Evolutionary conservation across 495 filamentous ascomycete species (phyloP).

Genomic region (Aspergillus carlsbadensis): DNA sequence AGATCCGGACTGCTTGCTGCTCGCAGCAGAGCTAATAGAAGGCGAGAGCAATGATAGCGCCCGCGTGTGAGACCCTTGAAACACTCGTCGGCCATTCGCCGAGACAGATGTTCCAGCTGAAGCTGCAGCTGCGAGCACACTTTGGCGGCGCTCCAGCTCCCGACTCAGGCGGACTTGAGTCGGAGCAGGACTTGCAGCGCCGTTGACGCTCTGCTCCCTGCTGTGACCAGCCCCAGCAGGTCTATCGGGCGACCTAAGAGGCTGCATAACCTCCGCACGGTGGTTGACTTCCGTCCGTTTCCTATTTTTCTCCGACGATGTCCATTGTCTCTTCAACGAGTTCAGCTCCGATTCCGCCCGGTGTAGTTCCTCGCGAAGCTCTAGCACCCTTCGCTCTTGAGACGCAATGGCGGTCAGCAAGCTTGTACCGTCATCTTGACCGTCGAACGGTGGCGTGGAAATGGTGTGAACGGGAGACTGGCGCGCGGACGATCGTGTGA

Average conservation of each 20-base stretch:
- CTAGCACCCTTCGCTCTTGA: constrained; percentile 89
- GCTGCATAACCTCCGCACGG: constrained; percentile 55
- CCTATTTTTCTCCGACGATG: constrained; percentile 71
- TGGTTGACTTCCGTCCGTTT: constrained; percentile 65
- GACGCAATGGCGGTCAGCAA: constrained; percentile 87
- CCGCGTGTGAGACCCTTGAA: constrained; percentile 74
- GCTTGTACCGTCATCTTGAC: constrained; percentile 59
- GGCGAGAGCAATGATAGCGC: constrained; percentile 86
- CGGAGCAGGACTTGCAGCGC: constrained; percentile 31
- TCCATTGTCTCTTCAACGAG: constrained; percentile 80
- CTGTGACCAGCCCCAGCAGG: constrained; percentile 26
- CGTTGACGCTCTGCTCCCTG: constrained; percentile 32
- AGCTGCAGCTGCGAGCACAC: constrained; percentile 33
- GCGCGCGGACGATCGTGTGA: constrained; percentile 33
- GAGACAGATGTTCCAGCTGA: constrained; percentile 39
- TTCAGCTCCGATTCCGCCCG: constrained; percentile 77
- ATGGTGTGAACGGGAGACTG: constrained; percentile 30
- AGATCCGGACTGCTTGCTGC: constrained; percentile 26
- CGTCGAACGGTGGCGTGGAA: constrained; percentile 44
- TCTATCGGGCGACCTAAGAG: constrained; percentile 47
- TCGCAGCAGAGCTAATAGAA: constrained; percentile 31
- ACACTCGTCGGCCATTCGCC: constrained; percentile 55
- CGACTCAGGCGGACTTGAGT: constrained; percentile 39
- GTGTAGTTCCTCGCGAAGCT: constrained; percentile 82
- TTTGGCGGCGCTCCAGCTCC: constrained; percentile 51